Base-by-base conservation (phyloP, 345 rosid genomes). In the Dipteronia dyeriana region DNA sequence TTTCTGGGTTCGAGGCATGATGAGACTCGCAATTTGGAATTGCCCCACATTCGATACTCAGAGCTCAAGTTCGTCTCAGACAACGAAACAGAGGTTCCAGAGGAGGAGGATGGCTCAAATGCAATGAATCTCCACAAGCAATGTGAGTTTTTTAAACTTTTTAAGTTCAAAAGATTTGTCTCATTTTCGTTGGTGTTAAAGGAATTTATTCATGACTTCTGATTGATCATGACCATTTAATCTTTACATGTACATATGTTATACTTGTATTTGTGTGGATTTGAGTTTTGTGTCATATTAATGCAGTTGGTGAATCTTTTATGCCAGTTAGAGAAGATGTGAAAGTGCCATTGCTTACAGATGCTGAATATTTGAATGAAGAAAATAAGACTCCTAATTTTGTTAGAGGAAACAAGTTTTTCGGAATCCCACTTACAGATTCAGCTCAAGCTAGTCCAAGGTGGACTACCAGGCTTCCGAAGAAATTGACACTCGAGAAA, bases 391-490 rank as follows among this genome's bases (percentile, higher is more conserved):
- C 91, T 7, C 93, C 92, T 2, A 81, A 64, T 17, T 81, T 83
- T 74, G 69, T 66, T 16, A 84, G 90, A 80, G 88, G 90, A 20
- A 91, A 88, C 91, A 91, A 67, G 84, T 93, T 91, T 70, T 93
- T 90, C 16, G 96, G 97, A 69, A 88, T 87, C 74, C 90, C 98
- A 0, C 87, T 90, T 5, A 75, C 92, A 1, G 97, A 96, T 81
- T 90, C 97, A 3, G 91, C 92, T 65, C 79, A 77, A 70, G 71
- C 78, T 17, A 94, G 92, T 84, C 97, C 97, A 0, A 75, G 97
- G 45, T 85, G 90, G 90, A 75, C 84, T 76, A 57, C 79, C 9
- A 83, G 90, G 76, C 29, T 81, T 22, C 41, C 71, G 2, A 86
- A 71, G 83, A 95, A 88, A 84, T 83, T 91, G 5, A 57, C 79